Conservation (phyloP, 139 green algal genomes). For the Picochlorum sp. region DNA sequence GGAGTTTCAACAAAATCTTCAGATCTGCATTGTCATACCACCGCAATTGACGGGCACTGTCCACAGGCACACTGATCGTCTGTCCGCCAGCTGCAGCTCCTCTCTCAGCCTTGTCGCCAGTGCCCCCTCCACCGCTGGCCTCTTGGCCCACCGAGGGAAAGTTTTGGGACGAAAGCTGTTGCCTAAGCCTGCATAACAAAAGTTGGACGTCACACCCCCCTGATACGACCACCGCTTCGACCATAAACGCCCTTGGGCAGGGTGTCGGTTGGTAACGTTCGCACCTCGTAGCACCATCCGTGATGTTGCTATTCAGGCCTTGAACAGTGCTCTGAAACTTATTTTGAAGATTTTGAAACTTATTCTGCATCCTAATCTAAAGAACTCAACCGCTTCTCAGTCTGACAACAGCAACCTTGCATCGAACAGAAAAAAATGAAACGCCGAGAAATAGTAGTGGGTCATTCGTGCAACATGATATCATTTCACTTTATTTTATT, state of each 20-base stretch:
- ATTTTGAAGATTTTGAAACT: slow-evolving; percentile 15
- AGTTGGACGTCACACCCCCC: background rate
- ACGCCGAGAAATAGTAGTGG: too few relatives aligned
- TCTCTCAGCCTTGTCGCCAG: background rate
- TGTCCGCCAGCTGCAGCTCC: background rate
- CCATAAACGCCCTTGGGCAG: background rate
- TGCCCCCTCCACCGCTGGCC: background rate
- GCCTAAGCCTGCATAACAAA: background rate
- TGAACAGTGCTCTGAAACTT: slow-evolving; percentile 16
- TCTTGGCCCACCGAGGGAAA: background rate
- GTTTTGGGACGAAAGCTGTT: background rate
- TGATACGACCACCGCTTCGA: background rate
- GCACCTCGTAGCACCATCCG: slow-evolving; percentile 9
- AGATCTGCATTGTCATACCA: slow-evolving; percentile 32
- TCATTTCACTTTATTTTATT: too few relatives aligned
- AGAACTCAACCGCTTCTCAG: too few relatives aligned
- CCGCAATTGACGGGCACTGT: slow-evolving; percentile 30
- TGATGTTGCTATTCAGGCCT: slow-evolving; percentile 16
- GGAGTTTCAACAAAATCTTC: slow-evolving; percentile 20
- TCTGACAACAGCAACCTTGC: too few relatives aligned
- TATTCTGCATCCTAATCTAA: slow-evolving; percentile 1
- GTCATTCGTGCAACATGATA: too few relatives aligned
- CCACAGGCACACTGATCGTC: slow-evolving; percentile 19
- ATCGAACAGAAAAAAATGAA: too few relatives aligned
- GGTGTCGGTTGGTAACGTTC: background rate